Conservation (phyloP, 148 eudicot genomes). For the Nepenthes gracilis region DNA sequence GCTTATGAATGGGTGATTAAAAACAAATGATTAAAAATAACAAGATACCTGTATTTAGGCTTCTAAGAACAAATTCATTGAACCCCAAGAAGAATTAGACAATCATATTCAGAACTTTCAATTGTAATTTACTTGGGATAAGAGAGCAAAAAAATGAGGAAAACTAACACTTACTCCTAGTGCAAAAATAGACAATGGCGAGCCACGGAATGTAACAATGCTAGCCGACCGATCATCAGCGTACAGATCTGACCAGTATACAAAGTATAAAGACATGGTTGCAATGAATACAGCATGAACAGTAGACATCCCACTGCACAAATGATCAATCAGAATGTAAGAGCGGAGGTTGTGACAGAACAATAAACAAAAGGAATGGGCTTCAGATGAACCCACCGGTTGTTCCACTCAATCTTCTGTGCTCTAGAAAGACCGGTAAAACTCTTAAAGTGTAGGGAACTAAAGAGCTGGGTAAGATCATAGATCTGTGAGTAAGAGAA, state of each 20-base stretch:
- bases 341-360: not conserved
- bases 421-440: slow-evolving; percentile 66
- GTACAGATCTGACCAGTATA: slow-evolving; percentile 87
- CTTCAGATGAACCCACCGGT: slow-evolving; percentile 41
- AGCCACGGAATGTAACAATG: slow-evolving; percentile 57
- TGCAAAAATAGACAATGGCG: slow-evolving; percentile 71
- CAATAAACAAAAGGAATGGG: not conserved
- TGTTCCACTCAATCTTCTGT: slow-evolving; percentile 87
- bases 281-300: slow-evolving; percentile 85
- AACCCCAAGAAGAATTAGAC: no score
- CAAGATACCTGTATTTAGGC: no score
- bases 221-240: slow-evolving; percentile 44
- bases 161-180: slow-evolving; percentile 61
- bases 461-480: slow-evolving; percentile 62
- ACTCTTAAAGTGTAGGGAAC: slow-evolving; percentile 63
- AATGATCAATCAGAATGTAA: not conserved
- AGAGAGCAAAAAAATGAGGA: not conserved
- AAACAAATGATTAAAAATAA: no score
- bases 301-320: slow-evolving; percentile 76
- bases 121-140: no score
- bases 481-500: slow-evolving; percentile 39
- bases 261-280: slow-evolving; percentile 75
- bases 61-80: no score
- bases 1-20: no score
- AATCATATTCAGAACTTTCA: no score